These are phyloP conservation scores for Solanum pinnatisectum DNA, from an alignment of 257 asterid species.

Conservation along the genomic window DNA sequence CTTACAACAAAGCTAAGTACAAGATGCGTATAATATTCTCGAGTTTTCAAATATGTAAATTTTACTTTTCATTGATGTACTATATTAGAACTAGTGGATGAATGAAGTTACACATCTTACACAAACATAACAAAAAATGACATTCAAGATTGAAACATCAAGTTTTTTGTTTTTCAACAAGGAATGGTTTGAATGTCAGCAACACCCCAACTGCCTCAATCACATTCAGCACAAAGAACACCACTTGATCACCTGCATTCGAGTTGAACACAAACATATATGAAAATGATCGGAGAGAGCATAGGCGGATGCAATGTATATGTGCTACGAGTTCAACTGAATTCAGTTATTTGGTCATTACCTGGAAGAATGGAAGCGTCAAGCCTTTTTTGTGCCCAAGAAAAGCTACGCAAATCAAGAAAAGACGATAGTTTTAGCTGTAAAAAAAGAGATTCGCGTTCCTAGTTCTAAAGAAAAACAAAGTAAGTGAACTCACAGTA, in stretches of 20 bases:
- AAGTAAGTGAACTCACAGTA: slow-evolving; percentile 47
- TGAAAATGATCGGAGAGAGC: neutral
- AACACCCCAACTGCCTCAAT: slow-evolving; percentile 23
- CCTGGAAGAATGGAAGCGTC: slow-evolving; percentile 60
- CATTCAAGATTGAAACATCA: neutral
- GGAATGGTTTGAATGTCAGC: slow-evolving; percentile 24
- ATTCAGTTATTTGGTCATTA: slow-evolving; percentile 3
- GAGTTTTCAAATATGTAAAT: neutral
- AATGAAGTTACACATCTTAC: neutral
- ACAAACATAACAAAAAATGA: neutral
- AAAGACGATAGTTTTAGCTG: neutral
- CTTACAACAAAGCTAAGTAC: neutral
- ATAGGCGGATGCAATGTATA: neutral
- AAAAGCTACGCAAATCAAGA: slow-evolving; percentile 35
- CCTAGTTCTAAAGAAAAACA: neutral
- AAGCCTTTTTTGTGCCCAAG: slow-evolving; percentile 61
- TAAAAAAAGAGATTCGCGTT: neutral
- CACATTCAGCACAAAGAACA: slow-evolving; percentile 29
- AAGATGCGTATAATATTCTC: neutral
- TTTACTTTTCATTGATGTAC: neutral
- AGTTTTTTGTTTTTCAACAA: neutral
- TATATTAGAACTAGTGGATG: neutral
- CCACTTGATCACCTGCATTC: slow-evolving; percentile 22
- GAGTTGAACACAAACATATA: neutral
- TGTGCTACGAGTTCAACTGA: neutral